Base-by-base conservation (phyloP, 1,284 basidiomycete species). In the Bondarzewia mesenterica region DNA sequence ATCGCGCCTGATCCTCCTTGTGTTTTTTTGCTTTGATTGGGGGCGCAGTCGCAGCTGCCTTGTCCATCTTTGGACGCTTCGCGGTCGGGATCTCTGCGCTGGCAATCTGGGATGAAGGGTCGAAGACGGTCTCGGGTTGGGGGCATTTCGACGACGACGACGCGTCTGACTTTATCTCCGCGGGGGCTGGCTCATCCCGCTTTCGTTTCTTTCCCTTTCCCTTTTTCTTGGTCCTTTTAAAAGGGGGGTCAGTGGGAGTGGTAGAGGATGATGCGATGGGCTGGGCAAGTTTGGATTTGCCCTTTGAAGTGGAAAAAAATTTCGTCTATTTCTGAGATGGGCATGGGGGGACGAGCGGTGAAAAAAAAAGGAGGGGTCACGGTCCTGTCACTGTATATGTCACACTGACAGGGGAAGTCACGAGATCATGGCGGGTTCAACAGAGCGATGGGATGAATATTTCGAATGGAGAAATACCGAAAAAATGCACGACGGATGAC, bases 281-380 rank as follows among this genome's bases (percentile, higher is more conserved):
- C 25, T 59, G 46, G 5, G 51, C 51, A 50, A 56, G 51, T 55
- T 64, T 63, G 47, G 52, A 50, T 56, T 72, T 70, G 54, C 65
- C 64, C 55, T 80, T 82, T 53, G 72, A 69, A 36, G 85, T n/a
- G n/a, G n/a, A n/a, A 72, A 64, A 89, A 89, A 58, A 89, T 89
- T 59, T 77, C 77, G 73, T 89, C 86, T 63, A 89, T 89, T 73
- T 89, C 85, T 42, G 82, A 82, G 68, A 71, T 72, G 56, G 66
- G 52, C 67, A 70, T 69, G 57, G 42, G 42, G 52, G 52, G 21
- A 57, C 52, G 48, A 53, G 53, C 49, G 44, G 21, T 12, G 38
- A 18, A 39, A 35, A n/a, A 35, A 35, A 18, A 7, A 18, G 38
- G 41, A 21, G 41, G 41, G 3, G n/a, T 16, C 27, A 43, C 22